Evolutionary conservation across 495 filamentous ascomycete genomes (phyloP), one percentile per base, ranked within the genome.

Genomic region (Copromyces sp.): DNA sequence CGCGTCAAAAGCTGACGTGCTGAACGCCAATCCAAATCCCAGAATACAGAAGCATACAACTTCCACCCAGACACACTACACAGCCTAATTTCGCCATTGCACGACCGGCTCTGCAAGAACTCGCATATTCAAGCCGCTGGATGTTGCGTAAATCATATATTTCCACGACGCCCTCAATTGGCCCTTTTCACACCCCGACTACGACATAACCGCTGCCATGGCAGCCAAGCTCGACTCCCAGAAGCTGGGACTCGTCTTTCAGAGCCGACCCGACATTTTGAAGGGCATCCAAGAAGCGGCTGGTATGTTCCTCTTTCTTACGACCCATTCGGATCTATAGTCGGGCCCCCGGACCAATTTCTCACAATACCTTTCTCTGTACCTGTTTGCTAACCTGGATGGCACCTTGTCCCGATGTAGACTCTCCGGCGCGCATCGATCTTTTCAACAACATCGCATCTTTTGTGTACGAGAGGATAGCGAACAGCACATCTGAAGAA

Each of bases 401-500:
- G 24, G 32, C 9, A 70, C 9, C 45, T 53, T 14, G 45, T 53
- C 45, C 14, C 14, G 20, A 12, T 53, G 0, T 68, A 86, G 84
- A 85, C 73, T 81, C 83, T 9, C 82, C 84, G 0, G 78, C 78
- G 20, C 80, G 82, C 38, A 78, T 87, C 40, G 76, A 78, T 44
- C 79, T 89, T 3, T 89, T 89, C 78, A 89, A 89, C 75, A 76
- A 86, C 20, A 88, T 89, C 72, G 84, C 85, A 39, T 77, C 74
- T 70, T 85, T 84, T 72, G 80, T 88, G 32, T 78, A 82, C 80
- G 80, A 82, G 14, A 80, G 82, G 35, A 73, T 83, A 7, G 73
- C 79, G n/a, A 71, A 76, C 47, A 69, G 72, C 69, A 71, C 70
- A 20, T 16, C 70, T 14, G 75, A 76, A 6, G 81, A 81, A 38